Evolutionary conservation across 768 basidiomycete species (phyloP), one percentile per base, ranked within the genome.

Genomic region (Termitomyces titanicus): DNA sequence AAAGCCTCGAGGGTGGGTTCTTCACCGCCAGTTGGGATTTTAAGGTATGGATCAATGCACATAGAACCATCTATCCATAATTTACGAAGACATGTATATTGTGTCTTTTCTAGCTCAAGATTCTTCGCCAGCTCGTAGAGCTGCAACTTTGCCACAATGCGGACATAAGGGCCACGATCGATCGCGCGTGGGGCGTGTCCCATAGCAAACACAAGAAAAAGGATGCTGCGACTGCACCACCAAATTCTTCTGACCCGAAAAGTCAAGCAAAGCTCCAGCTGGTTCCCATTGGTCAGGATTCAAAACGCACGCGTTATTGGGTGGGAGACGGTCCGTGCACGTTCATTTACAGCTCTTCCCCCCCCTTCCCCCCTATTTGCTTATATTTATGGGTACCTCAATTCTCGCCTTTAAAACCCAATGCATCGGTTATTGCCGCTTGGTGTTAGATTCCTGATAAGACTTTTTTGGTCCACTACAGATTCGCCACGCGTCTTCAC

Each of bases 171-270:
- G 75, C 71, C 48, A 74, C 74, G 49, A 87, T 93, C 68, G 90
- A 93, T 79, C 84, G 83, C 67, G 89, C 90, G 47, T 92, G 92
- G 89, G 90, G 89, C 65, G 88, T 91, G 65, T 80, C 81, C 52
- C 88, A 89, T 61, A 85, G 85, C 67, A 91, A 92, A 64, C 87
- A 91, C 70, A 90, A 92, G 79, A 93, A 90, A 73, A 84, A 82
- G 54, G 84, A 89, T 54, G 74, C 79, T 20, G 69, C 80, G 17
- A 73, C 76, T 35, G 74, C 78, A 1, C 81, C 82, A 47, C 80
- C 82, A 35, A 79, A 81, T 40, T 69, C 84, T 53, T 72, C 75
- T 46, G 85, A 88, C 68, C 79, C 85, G n/a, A 75, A 76, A 57
- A 88, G 84, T 64, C 83, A 80, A 65, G 83, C 85, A 62, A 79